These are phyloP conservation scores for Bipolaris victoriae DNA, from an alignment of 2,329 filamentous ascomycete species.

Conservation along the genomic window DNA sequence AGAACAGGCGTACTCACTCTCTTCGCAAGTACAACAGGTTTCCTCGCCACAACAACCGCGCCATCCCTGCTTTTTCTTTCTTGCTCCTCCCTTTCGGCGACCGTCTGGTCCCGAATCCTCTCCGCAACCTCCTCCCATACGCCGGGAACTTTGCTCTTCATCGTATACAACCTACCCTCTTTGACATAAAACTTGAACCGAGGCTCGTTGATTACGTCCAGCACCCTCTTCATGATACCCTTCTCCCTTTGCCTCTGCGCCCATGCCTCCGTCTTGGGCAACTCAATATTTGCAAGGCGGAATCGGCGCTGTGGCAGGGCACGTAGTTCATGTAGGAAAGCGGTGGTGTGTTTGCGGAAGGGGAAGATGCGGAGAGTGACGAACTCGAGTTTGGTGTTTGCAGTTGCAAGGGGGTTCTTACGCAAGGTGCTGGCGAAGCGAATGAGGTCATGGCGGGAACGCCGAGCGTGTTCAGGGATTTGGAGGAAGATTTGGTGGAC, in stretches of 20 bases:
- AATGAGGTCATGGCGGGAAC: conserved; percentile 33
- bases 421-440: conserved; percentile 30
- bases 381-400: conserved; percentile 43
- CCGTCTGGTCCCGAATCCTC: conserved; percentile 38
- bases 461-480: conserved; percentile 38
- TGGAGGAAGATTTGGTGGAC: conserved; percentile 42
- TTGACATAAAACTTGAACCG: conserved; percentile 47
- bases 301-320: conserved; percentile 34
- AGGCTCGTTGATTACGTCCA: conserved; percentile 38
- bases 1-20: neutral
- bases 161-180: conserved; percentile 39
- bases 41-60: neutral
- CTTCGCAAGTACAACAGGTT: conserved; percentile 6
- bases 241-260: conserved; percentile 28
- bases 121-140: conserved; percentile 45
- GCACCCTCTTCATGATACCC: conserved; percentile 20
- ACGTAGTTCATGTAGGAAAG: conserved; percentile 41
- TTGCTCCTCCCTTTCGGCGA: conserved; percentile 4
- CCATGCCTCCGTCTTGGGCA: conserved; percentile 33
- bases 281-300: conserved; percentile 44
- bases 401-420: conserved; percentile 20
- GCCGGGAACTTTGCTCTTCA: conserved; percentile 41
- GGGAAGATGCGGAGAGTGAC: conserved; percentile 46
- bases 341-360: conserved; percentile 38
- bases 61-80: neutral